phyloP scores from a whole-genome alignment of 129 eudicot genomes.

The Gnaphalium uliginosum region DNA sequence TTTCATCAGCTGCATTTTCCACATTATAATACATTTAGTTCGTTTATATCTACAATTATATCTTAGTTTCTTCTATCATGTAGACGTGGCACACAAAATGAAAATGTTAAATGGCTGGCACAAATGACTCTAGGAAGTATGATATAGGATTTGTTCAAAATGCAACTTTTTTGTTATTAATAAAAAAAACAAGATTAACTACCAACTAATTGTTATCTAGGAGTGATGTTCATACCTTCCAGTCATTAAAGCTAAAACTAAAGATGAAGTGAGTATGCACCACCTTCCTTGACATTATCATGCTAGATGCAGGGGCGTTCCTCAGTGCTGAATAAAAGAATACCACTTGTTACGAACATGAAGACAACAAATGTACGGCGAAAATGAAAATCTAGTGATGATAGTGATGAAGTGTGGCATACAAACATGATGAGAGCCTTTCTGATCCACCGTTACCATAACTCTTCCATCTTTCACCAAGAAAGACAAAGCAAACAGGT shows the following conservation, averaged over 20 bases:
- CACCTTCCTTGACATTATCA: conserved; percentile 42
- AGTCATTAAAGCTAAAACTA: conserved; percentile 59
- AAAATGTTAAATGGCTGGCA: neutral
- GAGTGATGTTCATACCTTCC: conserved; percentile 50
- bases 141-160: neutral
- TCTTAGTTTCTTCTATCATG: neutral
- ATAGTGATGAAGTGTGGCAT: conserved; percentile 23
- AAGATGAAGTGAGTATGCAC: conserved; percentile 54
- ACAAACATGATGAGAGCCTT: conserved; percentile 53
- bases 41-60: neutral
- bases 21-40: conserved; percentile 9
- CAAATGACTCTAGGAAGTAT: neutral
- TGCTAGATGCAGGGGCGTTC: conserved; percentile 48
- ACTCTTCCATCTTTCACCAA: conserved; percentile 67
- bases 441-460: conserved; percentile 41
- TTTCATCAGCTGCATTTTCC: conserved; percentile 52
- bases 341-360: neutral
- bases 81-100: neutral
- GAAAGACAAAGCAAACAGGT: conserved; percentile 63
- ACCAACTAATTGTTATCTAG: neutral
- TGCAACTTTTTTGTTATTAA: neutral
- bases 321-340: conserved; percentile 53
- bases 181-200: neutral
- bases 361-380: neutral
- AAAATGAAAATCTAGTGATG: neutral